phyloP scores from a whole-genome alignment of 2,329 filamentous ascomycete genomes.

The Penicillium brevicompactum region DNA sequence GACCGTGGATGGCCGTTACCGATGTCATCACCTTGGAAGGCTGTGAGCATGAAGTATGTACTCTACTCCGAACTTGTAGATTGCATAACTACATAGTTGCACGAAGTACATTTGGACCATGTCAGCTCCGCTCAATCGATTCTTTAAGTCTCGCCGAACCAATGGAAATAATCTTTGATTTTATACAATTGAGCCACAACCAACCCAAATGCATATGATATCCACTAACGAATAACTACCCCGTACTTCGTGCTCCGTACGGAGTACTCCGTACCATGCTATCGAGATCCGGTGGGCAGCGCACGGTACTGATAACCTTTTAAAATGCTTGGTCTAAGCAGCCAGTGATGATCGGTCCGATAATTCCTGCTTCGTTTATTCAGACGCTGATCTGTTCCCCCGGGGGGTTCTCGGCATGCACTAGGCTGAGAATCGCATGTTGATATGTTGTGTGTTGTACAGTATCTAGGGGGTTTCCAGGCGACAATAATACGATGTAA shows the following conservation, averaged over 20 bases:
- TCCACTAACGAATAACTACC: background rate
- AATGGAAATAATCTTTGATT: no score
- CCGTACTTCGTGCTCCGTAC: background rate
- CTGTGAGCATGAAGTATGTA: no score
- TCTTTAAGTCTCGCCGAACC: no score
- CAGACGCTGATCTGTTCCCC: background rate
- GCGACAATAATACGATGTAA: background rate
- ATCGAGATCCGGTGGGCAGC: background rate
- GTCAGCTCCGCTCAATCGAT: no score
- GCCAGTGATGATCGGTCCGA: slow-evolving; percentile 14
- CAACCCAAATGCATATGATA: background rate
- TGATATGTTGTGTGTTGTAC: background rate
- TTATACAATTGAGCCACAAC: no score
- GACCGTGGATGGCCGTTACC: no score
- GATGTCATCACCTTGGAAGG: no score
- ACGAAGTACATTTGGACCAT: no score
- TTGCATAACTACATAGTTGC: no score
- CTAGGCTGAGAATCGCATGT: background rate
- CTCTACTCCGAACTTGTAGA: no score
- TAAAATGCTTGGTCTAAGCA: slow-evolving; percentile 9
- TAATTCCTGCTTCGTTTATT: background rate
- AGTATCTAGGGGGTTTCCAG: background rate
- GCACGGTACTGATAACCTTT: background rate
- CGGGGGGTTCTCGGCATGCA: background rate
- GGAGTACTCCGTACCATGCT: background rate